Percentiles rank a stretch among this genome's conserved stretches.
phyloP scores from a whole-genome alignment of 2,329 filamentous ascomycete genomes.

The Cytospora leucostoma region DNA sequence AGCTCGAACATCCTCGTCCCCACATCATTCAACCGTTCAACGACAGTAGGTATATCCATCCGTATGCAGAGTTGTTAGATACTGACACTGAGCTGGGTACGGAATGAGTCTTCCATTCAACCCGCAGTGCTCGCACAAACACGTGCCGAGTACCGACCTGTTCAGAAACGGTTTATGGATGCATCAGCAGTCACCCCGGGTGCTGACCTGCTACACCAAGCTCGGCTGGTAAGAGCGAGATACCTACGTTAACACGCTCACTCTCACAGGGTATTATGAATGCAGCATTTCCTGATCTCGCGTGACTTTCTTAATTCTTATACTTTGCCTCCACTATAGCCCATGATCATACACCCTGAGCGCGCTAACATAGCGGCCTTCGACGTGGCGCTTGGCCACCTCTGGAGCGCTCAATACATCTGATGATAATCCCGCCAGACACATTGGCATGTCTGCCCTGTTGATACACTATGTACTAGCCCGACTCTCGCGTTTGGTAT shows the following conservation, averaged over 20 bases:
- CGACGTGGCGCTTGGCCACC: too few relatives aligned
- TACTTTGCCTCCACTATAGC: not conserved
- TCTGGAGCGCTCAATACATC: not conserved
- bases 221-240: not conserved
- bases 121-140: not conserved
- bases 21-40: not conserved
- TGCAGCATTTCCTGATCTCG: not conserved
- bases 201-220: not conserved
- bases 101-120: not conserved
- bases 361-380: not conserved
- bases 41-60: too few relatives aligned
- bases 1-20: not conserved
- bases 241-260: not conserved
- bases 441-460: not conserved
- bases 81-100: too few relatives aligned
- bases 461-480: not conserved
- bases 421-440: not conserved
- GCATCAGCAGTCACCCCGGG: not conserved
- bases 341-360: not conserved
- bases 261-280: not conserved
- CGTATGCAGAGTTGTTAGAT: too few relatives aligned
- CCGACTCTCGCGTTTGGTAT: not conserved
- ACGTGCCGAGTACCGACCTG: not conserved
- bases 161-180: not conserved
- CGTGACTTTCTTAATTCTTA: not conserved